Evolutionary conservation across 345 rosid species (phyloP), one percentile per base, ranked within the genome.

Genomic region (Rhodamnia argentea): DNA sequence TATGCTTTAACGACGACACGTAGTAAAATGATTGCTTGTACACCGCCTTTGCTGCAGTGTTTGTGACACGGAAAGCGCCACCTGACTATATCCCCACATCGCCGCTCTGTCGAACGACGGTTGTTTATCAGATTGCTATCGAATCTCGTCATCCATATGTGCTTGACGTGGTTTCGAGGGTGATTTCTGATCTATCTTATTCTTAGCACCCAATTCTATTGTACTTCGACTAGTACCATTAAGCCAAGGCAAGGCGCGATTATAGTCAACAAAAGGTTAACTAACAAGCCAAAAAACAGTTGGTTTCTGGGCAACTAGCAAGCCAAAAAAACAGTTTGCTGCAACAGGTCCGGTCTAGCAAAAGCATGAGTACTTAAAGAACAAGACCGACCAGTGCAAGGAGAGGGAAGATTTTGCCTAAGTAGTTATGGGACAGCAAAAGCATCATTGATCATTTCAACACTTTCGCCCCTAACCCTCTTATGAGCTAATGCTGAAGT

Each of bases 111-210:
- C 12, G 5, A 4, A 15, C 15, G 0, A n/a, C 5, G 22, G 40
- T 62, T 27, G 40, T 62, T 62, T 62, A 27, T 14, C 51, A 3
- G 40, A 3, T 37, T 37, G 2, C 40, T 37, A 37, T 37, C 40
- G 40, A 37, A 37, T 37, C 40, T 37, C 40, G 3, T 37, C 40
- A 50, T 59, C 70, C 3, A 16, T 0, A 60, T 16, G 2, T 37
- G 27, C 0, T 4, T 6, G 10, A n/a, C n/a, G 37, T 50, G 3
- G 52, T 60, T 27, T 27, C 20, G 0, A 60, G 37, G 27, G 2
- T 60, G 74, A 60, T 27, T 60, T 60, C 10, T 13, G 20, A 60
- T 60, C 18, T 13, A 60, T 60, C 37, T 27, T 37, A 37, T 3
- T 2, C 40, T 37, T 6, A 29, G 37, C 13, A 0, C 37, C 5